Conservation (phyloP, 148 eudicot species). For the Camellia sinensis region DNA sequence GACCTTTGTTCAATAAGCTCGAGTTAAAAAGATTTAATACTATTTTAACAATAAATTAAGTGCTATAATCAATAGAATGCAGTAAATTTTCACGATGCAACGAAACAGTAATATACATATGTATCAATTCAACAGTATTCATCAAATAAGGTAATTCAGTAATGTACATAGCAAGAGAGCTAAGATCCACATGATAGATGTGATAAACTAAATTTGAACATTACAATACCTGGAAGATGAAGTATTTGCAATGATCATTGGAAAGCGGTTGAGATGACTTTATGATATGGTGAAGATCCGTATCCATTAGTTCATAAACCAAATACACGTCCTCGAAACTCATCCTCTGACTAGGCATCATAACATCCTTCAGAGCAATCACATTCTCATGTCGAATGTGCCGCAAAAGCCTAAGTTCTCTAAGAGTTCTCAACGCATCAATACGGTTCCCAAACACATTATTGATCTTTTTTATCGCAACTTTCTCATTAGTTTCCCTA, state of each 20-base stretch:
- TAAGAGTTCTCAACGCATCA: constrained; percentile 32
- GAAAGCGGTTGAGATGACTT: constrained; percentile 38
- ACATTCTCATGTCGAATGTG: constrained; percentile 44
- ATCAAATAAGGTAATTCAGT: not conserved
- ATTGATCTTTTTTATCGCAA: constrained; percentile 49
- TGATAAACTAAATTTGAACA: not conserved
- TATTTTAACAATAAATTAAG: not conserved
- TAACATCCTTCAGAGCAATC: constrained; percentile 46
- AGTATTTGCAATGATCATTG: constrained; percentile 38
- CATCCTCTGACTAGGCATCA: constrained; percentile 21
- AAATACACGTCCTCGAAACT: constrained; percentile 45
- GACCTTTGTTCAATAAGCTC: not conserved
- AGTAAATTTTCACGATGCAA: not conserved
- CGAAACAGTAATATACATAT: not conserved
- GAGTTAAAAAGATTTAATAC: not conserved
- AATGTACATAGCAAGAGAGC: not conserved
- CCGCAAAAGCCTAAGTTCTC: constrained; percentile 37
- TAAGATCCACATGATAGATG: not conserved
- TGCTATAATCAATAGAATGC: not conserved
- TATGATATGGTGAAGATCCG: constrained; percentile 42
- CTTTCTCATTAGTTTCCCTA: constrained; percentile 36
- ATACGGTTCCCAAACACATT: constrained; percentile 29
- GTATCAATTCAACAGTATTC: not conserved
- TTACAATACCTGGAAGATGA: constrained; percentile 31
- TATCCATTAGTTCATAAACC: constrained; percentile 52